Percentiles rank a stretch among this genome's conserved stretches.
Conservation (phyloP, 345 rosid species). For the Citrus trifoliata region DNA sequence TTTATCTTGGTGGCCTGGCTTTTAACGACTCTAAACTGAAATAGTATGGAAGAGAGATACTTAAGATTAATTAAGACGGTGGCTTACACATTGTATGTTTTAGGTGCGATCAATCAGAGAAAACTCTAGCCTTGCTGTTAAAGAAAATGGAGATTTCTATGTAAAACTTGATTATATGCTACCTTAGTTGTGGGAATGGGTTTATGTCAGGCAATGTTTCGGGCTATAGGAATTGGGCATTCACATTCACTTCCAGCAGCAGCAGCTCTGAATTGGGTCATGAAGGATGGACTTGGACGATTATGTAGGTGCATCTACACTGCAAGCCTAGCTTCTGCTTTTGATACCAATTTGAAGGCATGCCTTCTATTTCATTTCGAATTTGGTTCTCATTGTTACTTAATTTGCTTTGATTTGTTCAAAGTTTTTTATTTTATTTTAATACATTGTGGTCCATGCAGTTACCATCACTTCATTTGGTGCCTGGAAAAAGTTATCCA, state of each 20-base stretch:
- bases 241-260: conserved; percentile 83
- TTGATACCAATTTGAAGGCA: conserved; percentile 92
- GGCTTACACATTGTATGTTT: neutral
- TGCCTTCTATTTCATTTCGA: neutral
- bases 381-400: neutral
- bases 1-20: neutral
- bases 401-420: neutral
- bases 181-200: neutral
- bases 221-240: conserved; percentile 86
- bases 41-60: neutral
- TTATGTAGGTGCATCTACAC: conserved; percentile 88
- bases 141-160: neutral
- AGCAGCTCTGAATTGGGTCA: conserved; percentile 90
- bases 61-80: neutral
- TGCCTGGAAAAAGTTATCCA: neutral
- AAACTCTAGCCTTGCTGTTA: neutral
- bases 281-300: conserved; percentile 90
- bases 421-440: neutral
- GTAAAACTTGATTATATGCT: neutral
- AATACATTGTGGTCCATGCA: neutral
- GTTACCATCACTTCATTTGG: conserved; percentile 10
- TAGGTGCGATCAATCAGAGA: neutral
- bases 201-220: conserved; percentile 69
- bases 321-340: conserved; percentile 81
- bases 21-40: neutral